Base-by-base conservation (phyloP, 225 moss, liverwort and hornwort genomes). In the Sphagnum contortum region DNA sequence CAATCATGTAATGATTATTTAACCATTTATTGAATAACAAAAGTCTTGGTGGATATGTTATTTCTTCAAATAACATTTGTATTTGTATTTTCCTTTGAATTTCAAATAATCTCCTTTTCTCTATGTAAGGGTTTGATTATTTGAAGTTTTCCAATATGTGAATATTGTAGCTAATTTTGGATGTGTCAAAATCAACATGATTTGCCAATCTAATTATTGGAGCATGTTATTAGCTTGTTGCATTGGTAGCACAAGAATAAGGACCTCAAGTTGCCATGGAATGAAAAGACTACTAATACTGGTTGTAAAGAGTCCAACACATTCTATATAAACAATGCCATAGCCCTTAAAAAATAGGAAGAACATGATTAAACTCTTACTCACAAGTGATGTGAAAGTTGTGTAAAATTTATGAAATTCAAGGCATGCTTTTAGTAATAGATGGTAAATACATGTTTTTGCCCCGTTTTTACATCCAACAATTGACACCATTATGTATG, bases 181-280 rank as follows among this genome's bases (percentile, higher is more conserved):
- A 5, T 88, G 87, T 59, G 83, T 89, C 70, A 98, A 98, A 69
- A 87, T 98, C 60, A 88, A 92, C n/a, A 92, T 92, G 44, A 81
- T 91, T 67, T 88, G 90, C 90, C 92, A 0, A 80, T 91, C 45
- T 69, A 79, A 44, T 79, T 92, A 11, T 68, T 98, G 57, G 85
- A 90, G 77, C 76, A 83, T 61, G 85, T 98, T 47, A 92, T 92
- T 66, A 76, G 89, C 75, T 81, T 89, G 9, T 77, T 98, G 55
- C 80, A 92, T 58, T 92, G 92, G 88, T 83, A 90, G 69, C 90
- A 92, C 58, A 61, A 75, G 68, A 68, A 87, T 61, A 76, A 83
- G 6, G 79, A 80, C 48, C 84, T 85, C 65, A 81, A 76, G 73
- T 68, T 92, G 57, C 75, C 85, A 50, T 98, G 96, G 96, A 88